Evolutionary conservation across 1,284 basidiomycete genomes (phyloP).

Genomic region (Ustilago shanxiensis): DNA sequence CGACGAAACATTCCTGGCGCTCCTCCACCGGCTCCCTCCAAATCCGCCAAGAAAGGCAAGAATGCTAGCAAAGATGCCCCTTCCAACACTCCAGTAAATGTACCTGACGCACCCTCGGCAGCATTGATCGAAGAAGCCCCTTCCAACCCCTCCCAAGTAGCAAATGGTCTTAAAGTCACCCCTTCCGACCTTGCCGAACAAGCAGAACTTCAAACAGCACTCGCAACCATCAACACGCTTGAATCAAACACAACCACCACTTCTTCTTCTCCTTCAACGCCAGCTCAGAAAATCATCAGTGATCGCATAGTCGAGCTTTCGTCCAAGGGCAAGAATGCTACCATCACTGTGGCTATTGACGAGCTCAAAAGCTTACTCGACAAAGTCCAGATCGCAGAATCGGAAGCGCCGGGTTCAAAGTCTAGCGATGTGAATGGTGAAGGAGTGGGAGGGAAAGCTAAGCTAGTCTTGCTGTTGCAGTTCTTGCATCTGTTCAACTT

Average conservation of each 20-base stretch:
- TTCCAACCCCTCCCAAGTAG: slow-evolving; percentile 32
- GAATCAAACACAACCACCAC: slow-evolving; percentile 9
- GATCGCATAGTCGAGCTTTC: slow-evolving; percentile 26
- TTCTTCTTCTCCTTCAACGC: slow-evolving; percentile 6
- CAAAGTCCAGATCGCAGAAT: slow-evolving; percentile 32
- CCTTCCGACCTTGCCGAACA: slow-evolving; percentile 41
- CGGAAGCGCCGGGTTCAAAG: slow-evolving; percentile 3
- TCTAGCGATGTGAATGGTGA: neutral
- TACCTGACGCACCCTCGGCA: slow-evolving; percentile 36
- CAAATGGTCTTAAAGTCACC: slow-evolving; percentile 45
- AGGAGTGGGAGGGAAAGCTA: slow-evolving; percentile 17
- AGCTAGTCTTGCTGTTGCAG: slow-evolving; percentile 46
- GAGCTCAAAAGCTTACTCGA: slow-evolving; percentile 35
- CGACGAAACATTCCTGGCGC: slow-evolving; percentile 45
- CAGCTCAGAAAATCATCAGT: slow-evolving; percentile 36
- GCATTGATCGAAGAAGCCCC: slow-evolving; percentile 39
- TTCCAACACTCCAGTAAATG: slow-evolving; percentile 22
- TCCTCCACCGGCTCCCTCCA: slow-evolving; percentile 34
- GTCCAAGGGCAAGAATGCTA: slow-evolving; percentile 26
- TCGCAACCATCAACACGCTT: slow-evolving; percentile 39
- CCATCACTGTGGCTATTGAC: slow-evolving; percentile 34
- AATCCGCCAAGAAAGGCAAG: slow-evolving; percentile 30
- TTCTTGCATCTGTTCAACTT: slow-evolving; percentile 57
- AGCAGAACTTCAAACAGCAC: slow-evolving; percentile 42
- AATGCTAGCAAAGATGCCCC: slow-evolving; percentile 6